Conservation (phyloP, 805 yeast species). For the Candida gorgasii region DNA sequence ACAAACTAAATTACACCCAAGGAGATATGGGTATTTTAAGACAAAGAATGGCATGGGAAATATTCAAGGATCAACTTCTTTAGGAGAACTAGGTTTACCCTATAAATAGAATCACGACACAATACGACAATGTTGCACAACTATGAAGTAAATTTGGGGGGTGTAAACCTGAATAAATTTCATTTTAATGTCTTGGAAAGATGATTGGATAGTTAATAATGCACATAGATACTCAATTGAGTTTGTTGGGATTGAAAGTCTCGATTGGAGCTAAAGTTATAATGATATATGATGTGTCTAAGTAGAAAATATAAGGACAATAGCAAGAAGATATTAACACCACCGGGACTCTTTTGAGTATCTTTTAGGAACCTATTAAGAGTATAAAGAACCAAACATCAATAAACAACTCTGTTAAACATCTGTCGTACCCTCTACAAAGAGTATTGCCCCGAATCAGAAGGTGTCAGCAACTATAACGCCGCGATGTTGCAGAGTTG, state of each 20-base stretch:
- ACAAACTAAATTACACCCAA: conserved; percentile 56
- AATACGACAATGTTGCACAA: background rate
- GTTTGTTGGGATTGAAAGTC: background rate
- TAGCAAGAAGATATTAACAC: too few species aligned
- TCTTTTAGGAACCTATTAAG: too few species aligned
- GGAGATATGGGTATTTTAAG: conserved; percentile 70
- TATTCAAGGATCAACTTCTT: conserved; percentile 33
- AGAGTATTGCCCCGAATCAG: too few species aligned
- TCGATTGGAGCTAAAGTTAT: background rate
- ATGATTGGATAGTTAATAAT: background rate
- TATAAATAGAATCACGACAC: conserved; percentile 2
- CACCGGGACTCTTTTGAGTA: too few species aligned
- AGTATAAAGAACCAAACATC: too few species aligned
- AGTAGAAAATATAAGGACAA: too few species aligned
- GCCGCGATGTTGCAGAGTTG: background rate
- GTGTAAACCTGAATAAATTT: background rate
- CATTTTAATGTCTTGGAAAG: background rate
- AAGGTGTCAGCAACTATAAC: background rate
- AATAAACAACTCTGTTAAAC: too few species aligned
- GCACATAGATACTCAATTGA: background rate
- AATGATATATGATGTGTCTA: too few species aligned
- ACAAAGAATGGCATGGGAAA: conserved; percentile 65
- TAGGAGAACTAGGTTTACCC: too few species aligned
- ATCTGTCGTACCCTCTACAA: too few species aligned
- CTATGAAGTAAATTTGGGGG: background rate